Conservation (phyloP, 2,329 filamentous ascomycete species). For the Talaromyces sp. region DNA sequence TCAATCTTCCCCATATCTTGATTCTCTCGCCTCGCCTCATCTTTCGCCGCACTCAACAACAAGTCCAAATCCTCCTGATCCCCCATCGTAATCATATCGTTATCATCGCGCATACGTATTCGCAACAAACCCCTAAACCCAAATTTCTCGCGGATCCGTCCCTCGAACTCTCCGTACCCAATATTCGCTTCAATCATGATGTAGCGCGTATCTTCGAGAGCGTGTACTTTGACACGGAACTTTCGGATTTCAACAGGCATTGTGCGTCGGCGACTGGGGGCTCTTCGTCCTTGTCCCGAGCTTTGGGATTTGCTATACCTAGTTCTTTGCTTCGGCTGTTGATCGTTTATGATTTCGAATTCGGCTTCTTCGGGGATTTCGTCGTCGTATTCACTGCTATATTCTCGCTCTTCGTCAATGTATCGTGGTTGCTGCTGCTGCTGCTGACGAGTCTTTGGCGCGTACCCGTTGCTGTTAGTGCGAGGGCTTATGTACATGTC, state of each 20-base stretch:
- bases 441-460: conserved; percentile 37
- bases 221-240: conserved; percentile 88
- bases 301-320: neutral
- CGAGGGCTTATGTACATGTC: conserved; percentile 62
- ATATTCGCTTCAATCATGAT: conserved; percentile 74
- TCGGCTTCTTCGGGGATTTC: conserved; percentile 67
- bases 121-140: conserved; percentile 57
- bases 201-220: conserved; percentile 78
- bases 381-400: conserved; percentile 46
- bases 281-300: neutral
- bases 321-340: conserved; percentile 16
- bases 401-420: conserved; percentile 75
- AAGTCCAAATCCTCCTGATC: conserved; percentile 96
- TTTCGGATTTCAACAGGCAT: conserved; percentile 64
- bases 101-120: conserved; percentile 87
- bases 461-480: conserved; percentile 29
- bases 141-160: conserved; percentile 82
- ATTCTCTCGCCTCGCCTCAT: conserved; percentile 64
- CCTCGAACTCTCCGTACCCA: conserved; percentile 70
- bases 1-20: conserved; percentile 90
- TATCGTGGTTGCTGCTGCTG: conserved; percentile 43
- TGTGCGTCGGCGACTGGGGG: neutral
- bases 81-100: conserved; percentile 94
- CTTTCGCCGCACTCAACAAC: conserved; percentile 66
- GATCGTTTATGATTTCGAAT: conserved; percentile 69